These are phyloP conservation scores for Aspergillus sp. DNA, from an alignment of 2,329 filamentous ascomycete species.

Conservation along the genomic window DNA sequence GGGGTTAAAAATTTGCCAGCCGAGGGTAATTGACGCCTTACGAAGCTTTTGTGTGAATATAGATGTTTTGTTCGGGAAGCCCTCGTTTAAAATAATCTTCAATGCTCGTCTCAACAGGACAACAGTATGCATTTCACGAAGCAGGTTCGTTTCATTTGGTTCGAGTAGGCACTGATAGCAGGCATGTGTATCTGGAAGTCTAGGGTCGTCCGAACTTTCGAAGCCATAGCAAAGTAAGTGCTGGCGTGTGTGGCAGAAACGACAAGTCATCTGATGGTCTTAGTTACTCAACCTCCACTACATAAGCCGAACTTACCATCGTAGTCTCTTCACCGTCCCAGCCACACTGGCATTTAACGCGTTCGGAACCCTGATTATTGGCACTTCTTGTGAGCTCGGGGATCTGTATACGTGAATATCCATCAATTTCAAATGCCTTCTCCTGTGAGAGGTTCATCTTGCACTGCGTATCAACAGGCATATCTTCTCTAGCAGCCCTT, in stretches of 20 bases:
- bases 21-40: conserved; percentile 11
- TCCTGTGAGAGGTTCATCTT: conserved; percentile 8
- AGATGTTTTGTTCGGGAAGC: conserved; percentile 18
- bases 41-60: conserved; percentile 24
- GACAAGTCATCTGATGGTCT: conserved; percentile 33
- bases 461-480: conserved; percentile 5
- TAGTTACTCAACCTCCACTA: conserved; percentile 4
- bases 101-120: conserved; percentile 21
- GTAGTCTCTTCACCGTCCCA: conserved; percentile 29
- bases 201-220: conserved; percentile 25
- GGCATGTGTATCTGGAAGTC: conserved; percentile 35
- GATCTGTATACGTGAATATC: conserved; percentile 4
- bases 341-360: conserved; percentile 37
- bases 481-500: conserved; percentile 1
- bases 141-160: conserved; percentile 17
- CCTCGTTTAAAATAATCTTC: conserved; percentile 21
- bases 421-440: conserved; percentile 12
- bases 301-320: conserved; percentile 29
- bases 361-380: not conserved
- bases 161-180: conserved; percentile 42
- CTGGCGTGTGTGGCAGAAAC: conserved; percentile 39
- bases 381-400: not conserved
- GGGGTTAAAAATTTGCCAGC: conserved; percentile 7
- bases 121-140: conserved; percentile 20
- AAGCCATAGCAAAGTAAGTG: conserved; percentile 43